These are phyloP conservation scores for Cicer judaicum DNA, from an alignment of 306 rosid genomes.

Conservation along the genomic window DNA sequence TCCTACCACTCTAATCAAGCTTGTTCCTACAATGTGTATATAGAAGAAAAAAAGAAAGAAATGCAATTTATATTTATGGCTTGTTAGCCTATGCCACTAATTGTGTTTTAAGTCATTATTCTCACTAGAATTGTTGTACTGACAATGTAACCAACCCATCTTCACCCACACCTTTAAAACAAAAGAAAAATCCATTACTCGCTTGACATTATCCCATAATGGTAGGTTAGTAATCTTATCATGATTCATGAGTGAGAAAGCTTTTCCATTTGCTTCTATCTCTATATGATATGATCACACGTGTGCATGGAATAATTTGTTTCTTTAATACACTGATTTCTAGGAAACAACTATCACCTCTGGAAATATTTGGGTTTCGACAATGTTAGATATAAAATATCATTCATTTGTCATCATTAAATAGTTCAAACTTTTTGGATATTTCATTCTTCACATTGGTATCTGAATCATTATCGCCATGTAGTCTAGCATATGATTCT, in stretches of 20 bases:
- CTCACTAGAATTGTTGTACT: neutral
- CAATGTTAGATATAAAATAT: neutral
- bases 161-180: no score
- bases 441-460: neutral
- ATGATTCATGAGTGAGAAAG: neutral
- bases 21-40: neutral
- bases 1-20: neutral
- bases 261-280: neutral
- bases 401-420: neutral
- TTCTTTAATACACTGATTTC: neutral
- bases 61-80: neutral
- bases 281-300: neutral
- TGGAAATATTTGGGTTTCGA: neutral
- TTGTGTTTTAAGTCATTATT: neutral
- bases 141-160: neutral
- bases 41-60: neutral
- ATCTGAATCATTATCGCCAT: neutral
- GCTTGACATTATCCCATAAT: neutral
- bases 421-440: neutral
- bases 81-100: neutral
- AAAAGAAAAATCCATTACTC: neutral
- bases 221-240: neutral
- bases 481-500: neutral
- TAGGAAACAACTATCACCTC: neutral
- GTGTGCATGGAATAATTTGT: neutral